Percentiles rank a stretch among this genome's conserved stretches.
phyloP scores from a whole-genome alignment of 2,329 filamentous ascomycete genomes.

The Biscogniauxia mediterranea region DNA sequence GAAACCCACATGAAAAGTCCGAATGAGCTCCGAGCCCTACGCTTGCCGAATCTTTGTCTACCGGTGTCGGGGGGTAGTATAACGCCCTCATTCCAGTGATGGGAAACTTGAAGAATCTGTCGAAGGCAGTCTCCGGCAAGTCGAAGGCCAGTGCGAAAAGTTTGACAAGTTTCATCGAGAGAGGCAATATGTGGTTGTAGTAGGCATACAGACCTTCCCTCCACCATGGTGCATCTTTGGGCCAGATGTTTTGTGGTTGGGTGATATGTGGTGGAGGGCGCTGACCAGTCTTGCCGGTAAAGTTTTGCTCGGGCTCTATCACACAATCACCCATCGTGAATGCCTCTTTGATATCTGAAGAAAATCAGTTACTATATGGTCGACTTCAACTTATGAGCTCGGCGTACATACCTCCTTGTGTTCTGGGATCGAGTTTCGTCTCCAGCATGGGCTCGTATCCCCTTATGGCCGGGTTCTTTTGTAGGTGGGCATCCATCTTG shows the following conservation, averaged over 20 bases:
- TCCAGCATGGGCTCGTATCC: slow-evolving; percentile 37
- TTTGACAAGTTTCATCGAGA: slow-evolving; percentile 33
- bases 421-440: slow-evolving; percentile 32
- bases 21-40: slow-evolving; percentile 41
- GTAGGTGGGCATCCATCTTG: slow-evolving; percentile 36
- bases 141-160: slow-evolving; percentile 39
- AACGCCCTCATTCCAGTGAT: slow-evolving; percentile 41
- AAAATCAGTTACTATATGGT: no score
- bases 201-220: slow-evolving; percentile 35
- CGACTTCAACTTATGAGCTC: no score
- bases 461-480: slow-evolving; percentile 35
- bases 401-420: slow-evolving; percentile 25
- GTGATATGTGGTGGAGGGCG: slow-evolving; percentile 27
- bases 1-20: slow-evolving; percentile 37
- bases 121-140: slow-evolving; percentile 38
- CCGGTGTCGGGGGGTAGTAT: slow-evolving; percentile 38
- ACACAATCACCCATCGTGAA: slow-evolving; percentile 39
- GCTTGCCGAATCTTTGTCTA: slow-evolving; percentile 22
- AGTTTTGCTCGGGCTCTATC: slow-evolving; percentile 37
- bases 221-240: slow-evolving; percentile 31
- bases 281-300: slow-evolving; percentile 26
- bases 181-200: slow-evolving; percentile 30
- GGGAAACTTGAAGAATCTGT: slow-evolving; percentile 37
- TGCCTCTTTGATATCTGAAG: slow-evolving; percentile 33
- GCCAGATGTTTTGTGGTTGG: slow-evolving; percentile 36